Evolutionary conservation across 345 rosid species (phyloP).

Genomic region (Cardiospermum halicacabum): DNA sequence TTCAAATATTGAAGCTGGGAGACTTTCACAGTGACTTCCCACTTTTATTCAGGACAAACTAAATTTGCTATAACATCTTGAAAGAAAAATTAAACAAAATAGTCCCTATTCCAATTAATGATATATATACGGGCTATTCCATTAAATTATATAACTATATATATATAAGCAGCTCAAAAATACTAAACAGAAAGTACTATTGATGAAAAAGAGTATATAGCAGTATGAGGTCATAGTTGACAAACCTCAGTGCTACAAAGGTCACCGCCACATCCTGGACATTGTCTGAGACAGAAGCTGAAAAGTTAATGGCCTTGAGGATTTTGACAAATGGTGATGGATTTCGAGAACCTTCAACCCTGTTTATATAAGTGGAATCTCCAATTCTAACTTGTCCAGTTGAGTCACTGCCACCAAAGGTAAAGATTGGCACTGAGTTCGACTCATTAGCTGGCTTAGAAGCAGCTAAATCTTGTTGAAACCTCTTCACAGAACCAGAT

Average conservation of each 20-base stretch:
- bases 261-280: conserved; percentile 71
- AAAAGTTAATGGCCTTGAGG: conserved; percentile 64
- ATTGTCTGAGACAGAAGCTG: conserved; percentile 53
- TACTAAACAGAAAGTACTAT: not conserved
- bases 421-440: conserved; percentile 32
- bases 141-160: not conserved
- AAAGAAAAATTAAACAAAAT: not conserved
- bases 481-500: conserved; percentile 93
- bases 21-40: not conserved
- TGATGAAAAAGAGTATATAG: not conserved
- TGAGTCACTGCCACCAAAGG: conserved; percentile 38
- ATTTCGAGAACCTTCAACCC: conserved; percentile 37
- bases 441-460: conserved; percentile 27
- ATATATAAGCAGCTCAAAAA: not conserved
- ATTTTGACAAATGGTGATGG: conserved; percentile 50
- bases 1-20: not conserved
- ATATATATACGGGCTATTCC: not conserved
- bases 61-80: not conserved
- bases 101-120: not conserved
- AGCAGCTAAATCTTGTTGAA: conserved; percentile 54
- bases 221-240: conserved; percentile 11
- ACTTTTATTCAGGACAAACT: not conserved
- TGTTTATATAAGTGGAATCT: conserved; percentile 35
- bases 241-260: conserved; percentile 77
- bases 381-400: conserved; percentile 38